Base-by-base conservation (phyloP, 2,329 filamentous ascomycete species). In the Sporothrix protearum region DNA sequence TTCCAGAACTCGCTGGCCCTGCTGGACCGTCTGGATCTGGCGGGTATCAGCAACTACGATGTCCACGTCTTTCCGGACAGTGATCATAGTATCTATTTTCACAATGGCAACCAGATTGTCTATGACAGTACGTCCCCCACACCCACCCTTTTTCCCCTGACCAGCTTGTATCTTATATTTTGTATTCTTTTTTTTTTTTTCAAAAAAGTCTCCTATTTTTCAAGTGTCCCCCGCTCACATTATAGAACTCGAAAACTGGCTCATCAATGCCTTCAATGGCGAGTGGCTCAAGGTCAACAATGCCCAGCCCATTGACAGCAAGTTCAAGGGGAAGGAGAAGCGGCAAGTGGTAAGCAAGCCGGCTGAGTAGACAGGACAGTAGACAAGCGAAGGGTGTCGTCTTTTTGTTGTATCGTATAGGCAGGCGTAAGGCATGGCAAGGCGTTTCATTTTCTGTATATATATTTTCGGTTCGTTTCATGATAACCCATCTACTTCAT, bases 181-280 rank as follows among this genome's bases (percentile, higher is more conserved):
- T n/a, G n/a, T n/a, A n/a, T n/a, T n/a, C n/a, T n/a, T n/a, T n/a
- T n/a, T n/a, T n/a, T n/a, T n/a, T n/a, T n/a, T n/a, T n/a, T n/a
- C n/a, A n/a, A n/a, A n/a, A n/a, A n/a, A n/a, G n/a, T n/a, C n/a
- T n/a, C n/a, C n/a, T n/a, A n/a, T n/a, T n/a, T n/a, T n/a, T n/a
- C n/a, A n/a, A n/a, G n/a, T n/a, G n/a, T n/a, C n/a, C n/a, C n/a
- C n/a, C n/a, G n/a, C n/a, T n/a, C n/a, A n/a, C n/a, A n/a, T n/a
- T n/a, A n/a, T 73, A 94, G 92, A 93, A 82, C 80, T 97, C 42
- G 89, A 86, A 72, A 94, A 92, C 79, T 99, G 95, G 95, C 88
- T 99, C 70, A 87, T 97, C 78, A 98, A 97, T 79, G 96, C 96
- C 1, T 99, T 99, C 80, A 98, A 98, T 76, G 96, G 96, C 68